Evolutionary conservation across 2,329 filamentous ascomycete species (phyloP).

Genomic region (Aphanocladium album): DNA sequence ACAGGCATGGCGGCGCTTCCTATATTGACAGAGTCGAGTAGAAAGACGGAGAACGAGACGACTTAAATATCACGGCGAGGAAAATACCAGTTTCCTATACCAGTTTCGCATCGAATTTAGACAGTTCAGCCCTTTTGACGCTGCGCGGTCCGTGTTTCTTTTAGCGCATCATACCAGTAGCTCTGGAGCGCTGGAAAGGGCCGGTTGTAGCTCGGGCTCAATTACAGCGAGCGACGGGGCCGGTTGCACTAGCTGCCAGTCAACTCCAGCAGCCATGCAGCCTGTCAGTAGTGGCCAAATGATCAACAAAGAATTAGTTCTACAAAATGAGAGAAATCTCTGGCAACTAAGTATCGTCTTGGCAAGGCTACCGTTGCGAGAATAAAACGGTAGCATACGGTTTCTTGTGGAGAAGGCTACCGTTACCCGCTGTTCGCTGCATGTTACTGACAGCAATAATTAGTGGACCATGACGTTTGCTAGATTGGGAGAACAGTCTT

Average conservation of each 20-base stretch:
- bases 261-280: no score
- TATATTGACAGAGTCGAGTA: background rate
- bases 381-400: background rate
- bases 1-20: constrained; percentile 33
- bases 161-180: background rate
- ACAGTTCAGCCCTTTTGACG: background rate
- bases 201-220: background rate
- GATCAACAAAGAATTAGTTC: no score
- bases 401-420: background rate
- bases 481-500: no score
- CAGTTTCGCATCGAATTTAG: no score
- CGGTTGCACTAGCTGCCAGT: no score
- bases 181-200: background rate
- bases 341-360: no score
- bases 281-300: no score
- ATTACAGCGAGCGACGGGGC: background rate
- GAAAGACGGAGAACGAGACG: background rate
- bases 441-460: no score
- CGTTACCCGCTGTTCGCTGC: background rate
- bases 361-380: background rate
- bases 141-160: background rate
- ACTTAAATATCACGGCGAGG: background rate
- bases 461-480: no score
- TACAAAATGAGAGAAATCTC: no score
- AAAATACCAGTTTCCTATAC: background rate